A percentile compares a stretch with the other conserved stretches of the same genome.
These are phyloP conservation scores for Mycena maculata DNA, from an alignment of 768 basidiomycete species.

Conservation along the genomic window DNA sequence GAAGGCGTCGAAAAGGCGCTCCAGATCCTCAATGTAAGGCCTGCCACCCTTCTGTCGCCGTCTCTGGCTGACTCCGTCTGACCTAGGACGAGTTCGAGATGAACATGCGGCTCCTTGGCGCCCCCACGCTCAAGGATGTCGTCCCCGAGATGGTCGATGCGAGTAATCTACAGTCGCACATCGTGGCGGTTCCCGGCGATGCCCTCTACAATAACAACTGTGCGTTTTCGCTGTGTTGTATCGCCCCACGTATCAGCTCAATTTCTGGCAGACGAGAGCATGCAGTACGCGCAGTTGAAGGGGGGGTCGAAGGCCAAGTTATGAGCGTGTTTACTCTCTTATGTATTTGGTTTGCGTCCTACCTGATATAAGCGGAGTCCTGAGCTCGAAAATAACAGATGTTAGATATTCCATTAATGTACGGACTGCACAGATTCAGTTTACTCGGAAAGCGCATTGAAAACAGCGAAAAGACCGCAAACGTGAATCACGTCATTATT, in stretches of 20 bases:
- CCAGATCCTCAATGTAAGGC: constrained; percentile 76
- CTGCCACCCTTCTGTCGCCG: not conserved
- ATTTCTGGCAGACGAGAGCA: constrained; percentile 51
- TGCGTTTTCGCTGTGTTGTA: constrained; percentile 52
- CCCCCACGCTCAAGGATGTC: constrained; percentile 81
- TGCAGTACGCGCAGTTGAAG: constrained; percentile 56
- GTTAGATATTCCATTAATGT: constrained; percentile 21
- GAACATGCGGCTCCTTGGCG: constrained; percentile 95
- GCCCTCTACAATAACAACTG: constrained; percentile 85
- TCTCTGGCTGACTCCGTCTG: not conserved
- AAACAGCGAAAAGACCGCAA: not conserved
- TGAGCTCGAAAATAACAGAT: no score
- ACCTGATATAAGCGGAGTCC: no score
- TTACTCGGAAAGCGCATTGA: constrained; percentile 14
- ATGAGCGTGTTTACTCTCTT: constrained; percentile 34
- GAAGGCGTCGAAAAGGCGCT: constrained; percentile 89
- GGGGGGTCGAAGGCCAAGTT: constrained; percentile 53
- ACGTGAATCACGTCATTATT: constrained; percentile 36
- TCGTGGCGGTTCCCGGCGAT: constrained; percentile 76
- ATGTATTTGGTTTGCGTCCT: not conserved
- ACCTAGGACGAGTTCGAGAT: constrained; percentile 95
- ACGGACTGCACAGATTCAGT: constrained; percentile 5
- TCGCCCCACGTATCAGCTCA: constrained; percentile 17
- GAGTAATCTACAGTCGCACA: constrained; percentile 72
- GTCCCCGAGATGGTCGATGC: constrained; percentile 93